Evolutionary conservation across 129 eudicot species (phyloP).

Genomic region (Flaveria robusta): DNA sequence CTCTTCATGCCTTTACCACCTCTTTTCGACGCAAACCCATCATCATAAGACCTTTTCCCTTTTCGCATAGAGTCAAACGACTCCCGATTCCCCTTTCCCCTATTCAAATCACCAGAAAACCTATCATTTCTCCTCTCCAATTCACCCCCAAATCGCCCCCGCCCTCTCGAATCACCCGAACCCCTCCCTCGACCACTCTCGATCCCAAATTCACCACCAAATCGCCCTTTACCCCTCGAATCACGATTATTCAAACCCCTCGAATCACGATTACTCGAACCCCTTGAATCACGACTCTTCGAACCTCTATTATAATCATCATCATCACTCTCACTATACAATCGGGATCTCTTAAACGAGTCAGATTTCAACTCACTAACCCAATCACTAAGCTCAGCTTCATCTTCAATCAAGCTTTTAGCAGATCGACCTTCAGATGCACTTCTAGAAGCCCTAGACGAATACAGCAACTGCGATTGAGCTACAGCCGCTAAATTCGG

Average conservation of each 20-base stretch:
- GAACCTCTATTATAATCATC: conserved; percentile 15
- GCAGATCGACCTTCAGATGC: conserved; percentile 39
- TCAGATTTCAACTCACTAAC: conserved; percentile 76
- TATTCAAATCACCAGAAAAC: too few species aligned
- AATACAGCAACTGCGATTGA: conserved; percentile 8
- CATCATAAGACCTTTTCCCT: conserved; percentile 15
- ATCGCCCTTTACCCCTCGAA: conserved; percentile 19
- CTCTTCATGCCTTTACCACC: conserved; percentile 40
- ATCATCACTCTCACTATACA: conserved; percentile 51
- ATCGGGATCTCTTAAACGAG: conserved; percentile 42
- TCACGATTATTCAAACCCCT: conserved; percentile 22
- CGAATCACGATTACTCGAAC: conserved; percentile 10
- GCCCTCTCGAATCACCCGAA: conserved; percentile 14
- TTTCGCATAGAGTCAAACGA: neutral
- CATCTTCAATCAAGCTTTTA: conserved; percentile 83
- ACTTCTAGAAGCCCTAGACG: conserved; percentile 26
- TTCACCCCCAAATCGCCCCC: conserved; percentile 31
- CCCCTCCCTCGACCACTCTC: conserved; percentile 18
- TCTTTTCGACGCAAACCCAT: conserved; percentile 27
- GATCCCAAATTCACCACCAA: neutral
- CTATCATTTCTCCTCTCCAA: conserved; percentile 25
- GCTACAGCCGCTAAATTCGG: conserved; percentile 13
- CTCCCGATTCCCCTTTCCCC: conserved; percentile 8
- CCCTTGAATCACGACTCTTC: conserved; percentile 41
- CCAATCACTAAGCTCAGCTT: conserved; percentile 89